These are phyloP conservation scores for Ophiocordyceps sinensis DNA, from an alignment of 2,329 filamentous ascomycete species.

Conservation along the genomic window DNA sequence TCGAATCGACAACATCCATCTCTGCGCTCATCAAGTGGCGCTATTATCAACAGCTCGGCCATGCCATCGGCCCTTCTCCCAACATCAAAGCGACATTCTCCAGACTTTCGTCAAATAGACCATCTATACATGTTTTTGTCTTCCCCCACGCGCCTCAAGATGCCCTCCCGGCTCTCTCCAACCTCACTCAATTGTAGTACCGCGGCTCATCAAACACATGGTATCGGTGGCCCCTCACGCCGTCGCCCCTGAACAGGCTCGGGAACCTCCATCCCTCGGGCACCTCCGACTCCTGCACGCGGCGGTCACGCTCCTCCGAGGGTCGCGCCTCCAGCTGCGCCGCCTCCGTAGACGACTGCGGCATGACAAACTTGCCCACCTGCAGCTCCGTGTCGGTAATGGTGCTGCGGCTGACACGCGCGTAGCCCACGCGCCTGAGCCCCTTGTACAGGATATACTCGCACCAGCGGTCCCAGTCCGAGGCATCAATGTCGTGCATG, in stretches of 20 bases:
- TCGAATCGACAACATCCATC: too few relatives aligned
- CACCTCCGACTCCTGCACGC: conserved; percentile 57
- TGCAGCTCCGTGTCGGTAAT: conserved; percentile 98
- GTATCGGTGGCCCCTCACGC: conserved; percentile 79
- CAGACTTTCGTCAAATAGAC: too few relatives aligned
- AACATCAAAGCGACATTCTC: too few relatives aligned
- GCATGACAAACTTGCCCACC: conserved; percentile 87
- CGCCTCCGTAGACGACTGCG: conserved; percentile 43
- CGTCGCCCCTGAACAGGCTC: conserved; percentile 65
- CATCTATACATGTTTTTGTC: neutral
- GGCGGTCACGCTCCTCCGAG: conserved; percentile 39
- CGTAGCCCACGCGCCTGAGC: conserved; percentile 74
- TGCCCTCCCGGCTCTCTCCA: neutral
- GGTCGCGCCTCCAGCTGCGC: conserved; percentile 23
- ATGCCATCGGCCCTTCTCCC: too few relatives aligned
- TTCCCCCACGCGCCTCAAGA: neutral
- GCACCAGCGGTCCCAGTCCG: conserved; percentile 96
- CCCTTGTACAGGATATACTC: conserved; percentile 97
- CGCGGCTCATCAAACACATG: conserved; percentile 90
- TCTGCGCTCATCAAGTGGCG: too few relatives aligned
- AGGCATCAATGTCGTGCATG: conserved; percentile 89
- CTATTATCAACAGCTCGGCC: too few relatives aligned
- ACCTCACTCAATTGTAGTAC: conserved; percentile 37
- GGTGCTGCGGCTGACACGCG: conserved; percentile 71
- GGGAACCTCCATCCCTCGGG: conserved; percentile 73